Percentiles rank a stretch among this genome's conserved stretches.
Conservation (phyloP, 2,329 filamentous ascomycete species). For the Tolypocladium nubicola region DNA sequence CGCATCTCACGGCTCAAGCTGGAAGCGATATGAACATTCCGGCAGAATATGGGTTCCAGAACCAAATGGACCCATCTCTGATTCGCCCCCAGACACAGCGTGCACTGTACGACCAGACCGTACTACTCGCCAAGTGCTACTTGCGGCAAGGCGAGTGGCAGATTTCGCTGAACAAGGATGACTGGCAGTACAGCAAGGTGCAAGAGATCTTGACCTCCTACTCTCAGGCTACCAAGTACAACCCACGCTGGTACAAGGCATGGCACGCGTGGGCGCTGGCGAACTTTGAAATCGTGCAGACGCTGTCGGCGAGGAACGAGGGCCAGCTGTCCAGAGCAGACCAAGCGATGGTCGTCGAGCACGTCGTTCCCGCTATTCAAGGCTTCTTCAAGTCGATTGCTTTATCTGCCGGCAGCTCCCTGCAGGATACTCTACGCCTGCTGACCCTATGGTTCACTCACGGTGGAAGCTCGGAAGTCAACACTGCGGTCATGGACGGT, state of each 20-base stretch:
- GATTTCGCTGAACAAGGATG: constrained; percentile 70
- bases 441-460: constrained; percentile 96
- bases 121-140: constrained; percentile 87
- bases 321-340: constrained; percentile 36
- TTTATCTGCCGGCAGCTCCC: constrained; percentile 78
- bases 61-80: constrained; percentile 30
- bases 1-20: constrained; percentile 35
- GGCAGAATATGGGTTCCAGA: constrained; percentile 40
- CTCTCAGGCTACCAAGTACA: constrained; percentile 83
- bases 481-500: constrained; percentile 77
- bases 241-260: constrained; percentile 94
- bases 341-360: constrained; percentile 62
- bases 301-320: constrained; percentile 57
- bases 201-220: constrained; percentile 88
- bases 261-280: constrained; percentile 98
- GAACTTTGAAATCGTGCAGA: constrained; percentile 96
- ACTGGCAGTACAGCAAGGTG: constrained; percentile 81
- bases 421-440: constrained; percentile 88
- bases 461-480: constrained; percentile 80
- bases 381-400: constrained; percentile 98
- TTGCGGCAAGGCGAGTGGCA: constrained; percentile 96
- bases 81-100: constrained; percentile 41
- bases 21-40: constrained; percentile 33
- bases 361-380: constrained; percentile 88
- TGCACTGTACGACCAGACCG: constrained; percentile 47